These are phyloP conservation scores for Malus hybrid DNA, from an alignment of 331 rosid genomes.

Conservation along the genomic window DNA sequence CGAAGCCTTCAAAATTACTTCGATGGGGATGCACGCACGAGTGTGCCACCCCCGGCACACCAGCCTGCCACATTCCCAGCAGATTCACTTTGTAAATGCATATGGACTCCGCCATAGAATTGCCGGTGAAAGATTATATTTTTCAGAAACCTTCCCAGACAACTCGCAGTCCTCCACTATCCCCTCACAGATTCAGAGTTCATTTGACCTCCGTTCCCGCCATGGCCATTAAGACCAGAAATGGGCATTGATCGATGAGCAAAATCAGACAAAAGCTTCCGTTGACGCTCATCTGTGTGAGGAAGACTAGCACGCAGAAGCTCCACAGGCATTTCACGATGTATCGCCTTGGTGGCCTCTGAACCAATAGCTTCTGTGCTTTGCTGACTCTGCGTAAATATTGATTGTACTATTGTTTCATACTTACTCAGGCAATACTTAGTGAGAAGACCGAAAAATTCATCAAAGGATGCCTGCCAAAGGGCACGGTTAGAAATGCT, in stretches of 20 bases:
- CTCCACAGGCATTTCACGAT: conserved; percentile 67
- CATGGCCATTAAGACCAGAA: conserved; percentile 40
- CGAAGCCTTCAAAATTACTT: conserved; percentile 15
- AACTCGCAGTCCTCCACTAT: neutral
- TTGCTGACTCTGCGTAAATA: conserved; percentile 30
- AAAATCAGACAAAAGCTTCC: conserved; percentile 56
- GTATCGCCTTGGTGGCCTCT: conserved; percentile 50
- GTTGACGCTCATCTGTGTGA: conserved; percentile 59
- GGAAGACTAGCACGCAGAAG: conserved; percentile 82
- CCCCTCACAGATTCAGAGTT: conserved; percentile 72
- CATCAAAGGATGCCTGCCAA: conserved; percentile 75
- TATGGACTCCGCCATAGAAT: neutral
- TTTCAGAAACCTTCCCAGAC: neutral
- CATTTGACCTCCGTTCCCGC: conserved; percentile 54
- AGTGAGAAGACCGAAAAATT: conserved; percentile 56
- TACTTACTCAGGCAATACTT: conserved; percentile 64
- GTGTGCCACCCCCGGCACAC: neutral
- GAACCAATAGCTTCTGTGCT: conserved; percentile 38
- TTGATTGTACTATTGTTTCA: conserved; percentile 49
- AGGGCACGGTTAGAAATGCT: conserved; percentile 41
- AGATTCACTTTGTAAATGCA: conserved; percentile 6
- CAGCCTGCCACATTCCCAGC: neutral
- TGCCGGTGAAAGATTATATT: neutral
- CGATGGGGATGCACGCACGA: neutral
- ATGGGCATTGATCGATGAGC: conserved; percentile 57